Evolutionary conservation across 2,329 filamentous ascomycete genomes (phyloP).

Genomic region (Curvularia sp.): DNA sequence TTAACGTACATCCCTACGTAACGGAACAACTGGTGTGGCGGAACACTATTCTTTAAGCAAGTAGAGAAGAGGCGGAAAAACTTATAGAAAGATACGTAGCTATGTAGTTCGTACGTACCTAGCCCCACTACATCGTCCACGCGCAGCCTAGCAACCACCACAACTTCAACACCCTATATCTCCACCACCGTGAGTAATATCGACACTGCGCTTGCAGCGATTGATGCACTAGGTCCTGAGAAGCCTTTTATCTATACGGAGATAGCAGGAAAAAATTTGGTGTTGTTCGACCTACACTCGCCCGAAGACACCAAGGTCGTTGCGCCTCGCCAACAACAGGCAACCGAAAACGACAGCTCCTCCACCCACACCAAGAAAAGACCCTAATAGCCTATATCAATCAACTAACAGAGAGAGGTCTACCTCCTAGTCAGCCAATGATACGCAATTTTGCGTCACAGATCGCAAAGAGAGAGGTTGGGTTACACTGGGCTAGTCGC

Average conservation of each 20-base stretch:
- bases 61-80: too few relatives aligned
- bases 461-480: too few relatives aligned
- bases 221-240: conserved; percentile 6
- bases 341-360: not conserved
- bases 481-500: not conserved
- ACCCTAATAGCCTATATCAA: not conserved
- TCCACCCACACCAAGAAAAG: not conserved
- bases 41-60: too few relatives aligned
- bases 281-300: not conserved
- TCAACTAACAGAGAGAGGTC: too few relatives aligned
- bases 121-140: too few relatives aligned
- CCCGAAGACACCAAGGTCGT: not conserved
- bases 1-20: too few relatives aligned
- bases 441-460: too few relatives aligned
- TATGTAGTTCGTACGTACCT: too few relatives aligned
- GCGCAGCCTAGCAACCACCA: not conserved
- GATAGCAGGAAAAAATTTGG: conserved; percentile 4
- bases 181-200: conserved; percentile 13
- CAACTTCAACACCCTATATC: conserved; percentile 10
- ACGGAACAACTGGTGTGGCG: too few relatives aligned
- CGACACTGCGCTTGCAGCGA: conserved; percentile 11
- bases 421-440: too few relatives aligned
- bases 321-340: not conserved
- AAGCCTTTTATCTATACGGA: conserved; percentile 7
- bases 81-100: too few relatives aligned